These are phyloP conservation scores for Plasmodium ovale DNA, from an alignment of 169 alveolate genomes.

Conservation along the genomic window DNA sequence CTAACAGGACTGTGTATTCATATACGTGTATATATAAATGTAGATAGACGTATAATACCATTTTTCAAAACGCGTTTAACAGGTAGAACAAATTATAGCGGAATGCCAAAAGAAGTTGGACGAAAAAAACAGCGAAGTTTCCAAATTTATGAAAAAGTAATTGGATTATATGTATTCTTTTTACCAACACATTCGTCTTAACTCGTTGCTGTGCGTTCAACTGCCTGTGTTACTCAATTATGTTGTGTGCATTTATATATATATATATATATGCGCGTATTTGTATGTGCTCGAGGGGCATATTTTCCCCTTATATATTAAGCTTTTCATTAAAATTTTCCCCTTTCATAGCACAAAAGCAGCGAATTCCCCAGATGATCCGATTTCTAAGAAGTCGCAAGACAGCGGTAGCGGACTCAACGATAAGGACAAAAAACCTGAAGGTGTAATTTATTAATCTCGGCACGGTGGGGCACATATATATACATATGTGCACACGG, in stretches of 20 bases:
- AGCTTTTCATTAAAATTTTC: not conserved
- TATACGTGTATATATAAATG: not conserved
- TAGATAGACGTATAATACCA: not conserved
- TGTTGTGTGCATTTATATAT: no score
- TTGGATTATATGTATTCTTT: constrained; percentile 8
- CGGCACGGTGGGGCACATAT: not conserved
- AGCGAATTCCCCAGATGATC: constrained; percentile 12
- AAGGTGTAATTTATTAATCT: constrained; percentile 28
- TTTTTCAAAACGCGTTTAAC: constrained; percentile 5
- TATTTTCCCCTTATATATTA: not conserved
- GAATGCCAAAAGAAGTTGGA: constrained; percentile 72
- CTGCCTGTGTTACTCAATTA: no score
- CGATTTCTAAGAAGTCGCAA: constrained; percentile 4
- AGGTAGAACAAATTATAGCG: constrained; percentile 70
- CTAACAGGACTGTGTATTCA: not conserved
- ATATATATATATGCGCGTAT: not conserved
- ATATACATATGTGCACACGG: not conserved
- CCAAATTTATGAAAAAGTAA: constrained; percentile 67
- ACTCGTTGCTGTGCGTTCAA: no score
- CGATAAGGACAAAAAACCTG: constrained; percentile 42
- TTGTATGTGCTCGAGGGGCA: not conserved
- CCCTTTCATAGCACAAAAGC: constrained; percentile 35
- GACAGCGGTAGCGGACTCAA: not conserved
- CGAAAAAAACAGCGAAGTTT: constrained; percentile 60
- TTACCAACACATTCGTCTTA: not conserved